These are phyloP conservation scores for Termitomyces sp. DNA, from an alignment of 1,284 basidiomycete species.

Conservation along the genomic window DNA sequence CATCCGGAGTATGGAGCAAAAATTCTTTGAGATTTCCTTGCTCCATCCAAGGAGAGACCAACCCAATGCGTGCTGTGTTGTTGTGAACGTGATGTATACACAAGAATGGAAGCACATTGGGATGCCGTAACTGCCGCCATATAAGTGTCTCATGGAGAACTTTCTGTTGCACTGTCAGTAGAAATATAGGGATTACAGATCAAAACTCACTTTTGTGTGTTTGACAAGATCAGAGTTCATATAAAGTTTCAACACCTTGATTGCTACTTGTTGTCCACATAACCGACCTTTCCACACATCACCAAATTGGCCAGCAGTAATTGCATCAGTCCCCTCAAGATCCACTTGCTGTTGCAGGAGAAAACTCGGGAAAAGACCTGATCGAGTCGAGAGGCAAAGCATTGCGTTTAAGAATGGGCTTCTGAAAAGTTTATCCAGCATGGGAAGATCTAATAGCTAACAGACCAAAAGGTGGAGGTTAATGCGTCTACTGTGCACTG, in stretches of 20 bases:
- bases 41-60: conserved; percentile 33
- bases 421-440: not conserved
- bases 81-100: conserved; percentile 19
- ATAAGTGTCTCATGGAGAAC: conserved; percentile 21
- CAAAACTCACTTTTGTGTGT: too few relatives aligned
- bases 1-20: conserved; percentile 13
- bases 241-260: not conserved
- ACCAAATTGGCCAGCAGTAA: not conserved
- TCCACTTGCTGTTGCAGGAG: not conserved
- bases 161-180: too few relatives aligned
- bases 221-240: not conserved
- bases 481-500: too few relatives aligned
- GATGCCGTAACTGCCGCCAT: conserved; percentile 23
- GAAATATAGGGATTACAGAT: too few relatives aligned
- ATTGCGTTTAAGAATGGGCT: not conserved
- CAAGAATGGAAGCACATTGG: conserved; percentile 24
- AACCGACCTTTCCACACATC: not conserved
- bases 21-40: conserved; percentile 26
- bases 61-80: conserved; percentile 18
- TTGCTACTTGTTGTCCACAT: not conserved
- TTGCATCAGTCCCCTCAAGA: not conserved
- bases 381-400: not conserved
- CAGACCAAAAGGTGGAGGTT: not conserved
- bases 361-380: not conserved
- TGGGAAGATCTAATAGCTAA: not conserved